A percentile compares a stretch with the other conserved stretches of the same genome.
Conservation (phyloP, 202 grass and related monocot genomes). For the Zizania palustris region DNA sequence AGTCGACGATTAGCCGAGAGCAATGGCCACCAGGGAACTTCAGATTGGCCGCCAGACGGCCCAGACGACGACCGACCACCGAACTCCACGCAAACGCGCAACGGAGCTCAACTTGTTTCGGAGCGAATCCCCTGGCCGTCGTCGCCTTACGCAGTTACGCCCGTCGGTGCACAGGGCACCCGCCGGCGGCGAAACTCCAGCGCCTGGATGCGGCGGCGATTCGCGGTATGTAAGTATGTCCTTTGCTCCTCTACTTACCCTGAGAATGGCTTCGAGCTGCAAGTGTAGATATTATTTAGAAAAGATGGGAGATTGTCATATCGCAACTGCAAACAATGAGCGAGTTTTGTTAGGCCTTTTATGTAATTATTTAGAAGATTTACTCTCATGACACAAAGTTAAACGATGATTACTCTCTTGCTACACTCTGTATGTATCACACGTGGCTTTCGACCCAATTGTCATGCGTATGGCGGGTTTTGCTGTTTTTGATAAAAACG, state of each 20-base stretch:
- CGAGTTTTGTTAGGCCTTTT: too few species aligned
- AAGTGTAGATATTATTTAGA: neutral
- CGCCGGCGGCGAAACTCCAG: neutral
- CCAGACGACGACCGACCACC: neutral
- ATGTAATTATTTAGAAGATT: too few species aligned
- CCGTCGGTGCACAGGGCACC: neutral
- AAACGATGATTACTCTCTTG: too few species aligned
- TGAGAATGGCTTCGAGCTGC: neutral
- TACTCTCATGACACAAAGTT: too few species aligned
- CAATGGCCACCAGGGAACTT: neutral
- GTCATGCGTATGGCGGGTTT: too few species aligned
- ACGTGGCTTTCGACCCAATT: too few species aligned
- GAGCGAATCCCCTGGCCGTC: neutral
- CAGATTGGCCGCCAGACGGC: neutral
- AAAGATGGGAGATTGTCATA: neutral
- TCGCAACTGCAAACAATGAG: neutral
- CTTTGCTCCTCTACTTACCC: neutral
- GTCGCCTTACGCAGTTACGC: neutral
- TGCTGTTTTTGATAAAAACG: too few species aligned
- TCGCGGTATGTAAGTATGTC: too few species aligned
- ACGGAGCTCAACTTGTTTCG: neutral
- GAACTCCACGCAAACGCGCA: neutral
- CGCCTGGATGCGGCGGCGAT: neutral
- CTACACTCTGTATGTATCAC: too few species aligned
- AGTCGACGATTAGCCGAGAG: neutral